Evolutionary conservation across 2,329 filamentous ascomycete genomes (phyloP), one percentile per base, ranked within the genome.

Genomic region (Paracoccidioides lutzii): DNA sequence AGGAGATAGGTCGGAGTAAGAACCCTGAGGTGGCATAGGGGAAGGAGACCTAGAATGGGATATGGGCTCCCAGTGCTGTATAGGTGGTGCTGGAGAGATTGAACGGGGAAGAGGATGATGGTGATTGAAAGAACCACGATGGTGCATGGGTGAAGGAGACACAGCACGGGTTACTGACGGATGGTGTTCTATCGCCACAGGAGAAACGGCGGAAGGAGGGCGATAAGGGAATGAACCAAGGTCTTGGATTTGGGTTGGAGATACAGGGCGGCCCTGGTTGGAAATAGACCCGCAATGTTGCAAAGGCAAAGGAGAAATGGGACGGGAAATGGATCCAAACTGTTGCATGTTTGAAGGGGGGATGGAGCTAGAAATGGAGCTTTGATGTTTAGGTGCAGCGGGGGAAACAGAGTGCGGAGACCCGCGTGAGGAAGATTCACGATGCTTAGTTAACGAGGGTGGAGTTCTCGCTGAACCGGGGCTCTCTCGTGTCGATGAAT

Each of bases 351-450:
- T 9, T 38, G 38, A 33, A 7, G 50, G 50, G 15, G 64, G 58
- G 33, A 32, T 35, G n/a, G 57, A 52, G 49, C 62, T 61, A 22
- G 62, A 57, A 50, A 57, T 14, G 28, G 55, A 54, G 30, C 48
- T 30, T 45, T 43, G 44, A 35, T 57, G 44, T 45, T 50, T 65
- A 42, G 9, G 28, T 9, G 50, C 37, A 42, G 50, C 14, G 32
- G 50, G 50, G 32, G 50, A 43, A 42, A 33, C 6, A 41, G 50
- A 41, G 14, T 33, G 50, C 28, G 38, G 50, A 10, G 50, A 52
- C 5, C 9, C 37, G 30, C 50, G 65, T 6, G 70, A 68, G 8
- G 66, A 37, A 2, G 67, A 68, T 57, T 66, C 64, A 53, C 70
- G 68, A 51, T 71, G 67, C 57, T 71, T 73, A 7, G n/a, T 52